These are phyloP conservation scores for Paspalum notatum DNA, from an alignment of 176 grass and related monocot genomes.

Conservation along the genomic window DNA sequence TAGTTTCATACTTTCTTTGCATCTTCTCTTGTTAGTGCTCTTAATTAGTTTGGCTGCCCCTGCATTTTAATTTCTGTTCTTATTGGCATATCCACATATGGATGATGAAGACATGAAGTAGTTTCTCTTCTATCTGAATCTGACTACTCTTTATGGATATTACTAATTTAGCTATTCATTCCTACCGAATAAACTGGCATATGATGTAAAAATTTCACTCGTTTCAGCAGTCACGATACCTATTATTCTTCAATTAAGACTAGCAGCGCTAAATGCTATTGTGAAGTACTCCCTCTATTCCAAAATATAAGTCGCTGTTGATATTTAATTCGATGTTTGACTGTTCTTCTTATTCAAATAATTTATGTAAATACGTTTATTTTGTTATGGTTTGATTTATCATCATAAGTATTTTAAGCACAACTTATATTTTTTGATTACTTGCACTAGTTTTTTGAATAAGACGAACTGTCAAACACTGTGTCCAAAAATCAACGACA, in stretches of 20 bases:
- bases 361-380: too few relatives aligned
- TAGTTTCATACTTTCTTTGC: background rate
- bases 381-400: too few relatives aligned
- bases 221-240: background rate
- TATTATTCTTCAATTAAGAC: background rate
- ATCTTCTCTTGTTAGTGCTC: background rate
- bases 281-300: background rate
- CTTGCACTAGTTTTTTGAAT: too few relatives aligned
- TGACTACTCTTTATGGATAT: background rate
- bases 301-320: too few relatives aligned
- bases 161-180: slow-evolving; percentile 8
- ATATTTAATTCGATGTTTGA: too few relatives aligned
- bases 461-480: too few relatives aligned
- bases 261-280: background rate
- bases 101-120: background rate
- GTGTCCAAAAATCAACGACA: too few relatives aligned
- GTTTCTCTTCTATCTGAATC: background rate
- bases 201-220: slow-evolving; percentile 13
- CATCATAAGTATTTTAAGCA: too few relatives aligned
- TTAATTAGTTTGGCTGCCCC: background rate
- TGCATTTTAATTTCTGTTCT: background rate
- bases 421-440: too few relatives aligned
- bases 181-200: background rate
- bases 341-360: too few relatives aligned
- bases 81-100: background rate